Conservation (phyloP, 192 early-diverging fungal genomes). For the Pilaira anomala region DNA sequence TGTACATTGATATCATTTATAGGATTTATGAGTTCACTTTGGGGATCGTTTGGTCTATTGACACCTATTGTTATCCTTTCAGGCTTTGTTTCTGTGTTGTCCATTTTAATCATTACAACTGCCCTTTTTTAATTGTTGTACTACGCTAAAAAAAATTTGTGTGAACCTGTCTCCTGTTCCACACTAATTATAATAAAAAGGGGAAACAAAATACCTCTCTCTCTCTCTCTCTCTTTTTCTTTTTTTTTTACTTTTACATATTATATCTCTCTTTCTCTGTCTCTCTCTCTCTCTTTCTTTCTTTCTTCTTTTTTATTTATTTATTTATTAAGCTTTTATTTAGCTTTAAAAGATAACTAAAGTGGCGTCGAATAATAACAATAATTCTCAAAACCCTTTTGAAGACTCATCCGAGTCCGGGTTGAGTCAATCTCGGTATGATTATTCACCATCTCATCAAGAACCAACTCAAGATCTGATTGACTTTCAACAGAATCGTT, state of each 20-base stretch:
- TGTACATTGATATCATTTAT: constrained; percentile 5
- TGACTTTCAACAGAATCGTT: constrained; percentile 13
- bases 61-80: neutral
- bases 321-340: neutral
- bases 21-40: neutral
- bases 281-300: neutral
- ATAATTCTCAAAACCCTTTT: constrained; percentile 13
- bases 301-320: neutral
- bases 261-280: neutral
- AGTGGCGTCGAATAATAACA: constrained; percentile 17
- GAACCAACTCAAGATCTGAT: constrained; percentile 10
- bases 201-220: neutral
- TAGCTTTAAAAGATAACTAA: neutral
- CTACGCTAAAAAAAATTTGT: neutral
- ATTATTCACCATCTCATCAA: neutral
- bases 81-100: neutral
- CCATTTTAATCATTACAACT: neutral
- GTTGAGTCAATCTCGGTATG: constrained; percentile 1
- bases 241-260: no score
- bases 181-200: neutral
- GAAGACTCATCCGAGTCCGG: constrained; percentile 17
- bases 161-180: neutral
- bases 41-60: constrained; percentile 6
- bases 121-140: neutral
- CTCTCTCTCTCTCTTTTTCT: neutral